phyloP scores from a whole-genome alignment of 192 early-diverging fungal species.

The Linnemannia hyalina region DNA sequence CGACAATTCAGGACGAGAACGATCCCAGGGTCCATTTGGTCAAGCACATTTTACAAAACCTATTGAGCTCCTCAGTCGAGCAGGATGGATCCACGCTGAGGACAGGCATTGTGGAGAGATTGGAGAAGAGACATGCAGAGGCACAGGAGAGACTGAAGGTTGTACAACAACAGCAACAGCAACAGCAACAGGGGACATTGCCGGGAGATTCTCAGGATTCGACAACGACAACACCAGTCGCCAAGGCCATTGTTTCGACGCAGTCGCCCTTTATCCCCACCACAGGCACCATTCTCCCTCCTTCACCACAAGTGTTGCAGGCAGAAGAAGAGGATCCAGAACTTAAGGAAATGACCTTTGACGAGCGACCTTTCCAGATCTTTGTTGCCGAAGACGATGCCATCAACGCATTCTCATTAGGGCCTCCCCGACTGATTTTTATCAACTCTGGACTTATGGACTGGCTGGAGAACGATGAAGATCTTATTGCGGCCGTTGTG shows the following conservation, averaged over 20 bases:
- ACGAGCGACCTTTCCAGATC: constrained; percentile 52
- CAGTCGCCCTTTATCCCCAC: not conserved
- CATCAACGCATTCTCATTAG: constrained; percentile 55
- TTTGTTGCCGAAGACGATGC: constrained; percentile 49
- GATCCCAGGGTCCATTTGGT: constrained; percentile 33
- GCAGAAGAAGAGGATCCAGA: constrained; percentile 27
- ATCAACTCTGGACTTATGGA: constrained; percentile 55
- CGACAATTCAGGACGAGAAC: constrained; percentile 28
- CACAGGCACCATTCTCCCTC: not conserved
- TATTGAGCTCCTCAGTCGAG: constrained; percentile 39
- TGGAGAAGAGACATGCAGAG: constrained; percentile 40
- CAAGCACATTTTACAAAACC: constrained; percentile 39
- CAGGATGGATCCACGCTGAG: constrained; percentile 47
- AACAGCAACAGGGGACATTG: not conserved
- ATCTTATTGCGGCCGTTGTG: constrained; percentile 62
- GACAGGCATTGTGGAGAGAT: constrained; percentile 31
- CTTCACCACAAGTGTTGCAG: not conserved
- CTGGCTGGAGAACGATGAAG: constrained; percentile 58
- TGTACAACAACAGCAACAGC: constrained; percentile 16
- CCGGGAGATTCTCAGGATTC: not conserved
- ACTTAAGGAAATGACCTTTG: constrained; percentile 19
- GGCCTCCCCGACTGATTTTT: constrained; percentile 41
- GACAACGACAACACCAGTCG: not conserved
- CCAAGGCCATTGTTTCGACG: constrained; percentile 39
- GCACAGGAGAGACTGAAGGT: constrained; percentile 22